Base-by-base conservation (phyloP, 2,329 filamentous ascomycete species). In the Penicillium sp. region DNA sequence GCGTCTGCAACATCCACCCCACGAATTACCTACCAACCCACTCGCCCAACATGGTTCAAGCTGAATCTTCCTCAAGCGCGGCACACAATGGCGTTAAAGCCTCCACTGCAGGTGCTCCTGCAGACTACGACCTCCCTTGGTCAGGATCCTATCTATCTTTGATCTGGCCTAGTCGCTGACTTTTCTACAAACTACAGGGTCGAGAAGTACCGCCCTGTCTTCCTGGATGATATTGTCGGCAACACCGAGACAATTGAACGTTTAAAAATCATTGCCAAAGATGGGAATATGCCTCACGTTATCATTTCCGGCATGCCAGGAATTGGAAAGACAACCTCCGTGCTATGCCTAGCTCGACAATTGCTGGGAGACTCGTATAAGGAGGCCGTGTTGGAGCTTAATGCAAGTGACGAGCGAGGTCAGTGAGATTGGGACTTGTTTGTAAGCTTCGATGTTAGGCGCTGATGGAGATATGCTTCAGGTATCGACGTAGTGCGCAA, bases 221-320 rank as follows among this genome's bases (percentile, higher is more conserved):
- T 95, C 75, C 86, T 99, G 27, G 92, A 97, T 77, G 93, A 99
- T 77, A 88, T 99, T 51, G 94, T 99, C 52, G 94, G 94, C 69
- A 99, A 99, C 75, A 96, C 90, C 20, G 94, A 99, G 74, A 99
- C 94, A 1, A 92, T 99, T 67, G 93, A 97, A 75, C 89, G 94
- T 53, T 81, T 99, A 67, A 97, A 97, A 73, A 97, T 99, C 69
- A 97, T 99, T 67, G 92, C 94, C 45, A 94, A 92, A 75, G 94
- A 97, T 78, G 94, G 94, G 66, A 99, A 99, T 77, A 97, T 99
- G 92, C 94, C 94, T 2, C 94, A 99, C 77, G 86, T 99, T 69
- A 97, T 99, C 76, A 97, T 99, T 69, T 96, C 91, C n/a, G 94
- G 94, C 57, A 97, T 96, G 92, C 94, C 94, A 20, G 94, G 94